Base-by-base conservation (phyloP, 371 early-diverging fungal genomes). In the Mucor piriformis region DNA sequence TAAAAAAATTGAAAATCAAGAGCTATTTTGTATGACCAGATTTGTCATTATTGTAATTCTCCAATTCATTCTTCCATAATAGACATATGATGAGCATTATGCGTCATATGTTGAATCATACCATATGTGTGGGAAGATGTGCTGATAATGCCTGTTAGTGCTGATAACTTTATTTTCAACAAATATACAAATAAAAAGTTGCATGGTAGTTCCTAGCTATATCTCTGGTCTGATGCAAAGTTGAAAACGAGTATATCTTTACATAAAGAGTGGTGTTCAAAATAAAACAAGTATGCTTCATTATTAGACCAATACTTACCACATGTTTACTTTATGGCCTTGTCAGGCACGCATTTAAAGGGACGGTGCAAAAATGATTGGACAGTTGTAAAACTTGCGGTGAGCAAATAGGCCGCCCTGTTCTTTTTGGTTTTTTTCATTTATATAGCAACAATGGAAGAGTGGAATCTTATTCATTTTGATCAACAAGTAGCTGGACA, bases 401-500 rank as follows among this genome's bases (percentile, higher is more conserved):
- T 29, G 29, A 29, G 29, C 29, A 29, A 29, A 29, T 6, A 29
- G 8, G 8, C 4, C 29, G 8, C 29, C 29, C 1, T 29, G 37
- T 37, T 10, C 43, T 18, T 18, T 42, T 42, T 38, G 6, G 3
- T 38, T 42, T 42, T n/a, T 20, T 38, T 38, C 15, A 7, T 15
- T 38, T 38, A 11, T 38, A 3, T 15, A 38, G 16, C 20, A 43
- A 20, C n/a, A 24, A 46, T 46, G 46, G 46, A 46, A 11, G 46
- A 46, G 11, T 21, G 24, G 6, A 46, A 46, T 16, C 42, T 73
- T 1, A 54, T 71, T 12, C 56, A 62, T 50, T 81, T 77, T 42
- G 73, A 74, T 11, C 74, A 84, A 64, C 90, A 90, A 71, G 87
- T 88, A n/a, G 88, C 86, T 10, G 89, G 90, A 2, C 90, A 90